phyloP scores from a whole-genome alignment of 1,284 basidiomycete genomes.

The Tremellales sp. region DNA sequence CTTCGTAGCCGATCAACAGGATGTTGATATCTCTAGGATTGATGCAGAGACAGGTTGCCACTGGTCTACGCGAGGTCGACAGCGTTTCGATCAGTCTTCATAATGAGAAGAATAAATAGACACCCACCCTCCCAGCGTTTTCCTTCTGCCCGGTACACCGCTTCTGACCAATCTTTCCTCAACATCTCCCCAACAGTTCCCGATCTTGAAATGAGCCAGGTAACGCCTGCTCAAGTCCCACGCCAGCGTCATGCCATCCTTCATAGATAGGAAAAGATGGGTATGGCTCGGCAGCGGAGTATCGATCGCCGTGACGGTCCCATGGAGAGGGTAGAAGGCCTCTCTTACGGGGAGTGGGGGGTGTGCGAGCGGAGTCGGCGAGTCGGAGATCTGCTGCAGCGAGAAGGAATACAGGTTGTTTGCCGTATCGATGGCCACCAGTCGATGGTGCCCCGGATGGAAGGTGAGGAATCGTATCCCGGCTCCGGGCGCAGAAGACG shows the following conservation, averaged over 20 bases:
- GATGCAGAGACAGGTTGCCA: slow-evolving; percentile 60
- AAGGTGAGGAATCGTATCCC: slow-evolving; percentile 46
- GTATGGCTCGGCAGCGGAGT: slow-evolving; percentile 40
- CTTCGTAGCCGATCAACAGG: slow-evolving; percentile 75
- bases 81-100: neutral
- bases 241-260: slow-evolving; percentile 52
- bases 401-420: slow-evolving; percentile 41
- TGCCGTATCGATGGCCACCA: slow-evolving; percentile 41
- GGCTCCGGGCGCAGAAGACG: slow-evolving; percentile 16
- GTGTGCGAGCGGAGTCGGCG: slow-evolving; percentile 25
- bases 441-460: slow-evolving; percentile 41
- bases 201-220: slow-evolving; percentile 61
- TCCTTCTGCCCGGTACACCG: slow-evolving; percentile 55
- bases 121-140: slow-evolving; percentile 50
- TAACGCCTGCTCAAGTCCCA: slow-evolving; percentile 66
- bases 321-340: slow-evolving; percentile 28
- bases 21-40: slow-evolving; percentile 80
- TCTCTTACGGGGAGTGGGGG: slow-evolving; percentile 37
- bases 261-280: slow-evolving; percentile 44
- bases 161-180: slow-evolving; percentile 63
- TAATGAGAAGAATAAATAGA: neutral
- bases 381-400: slow-evolving; percentile 35
- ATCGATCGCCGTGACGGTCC: slow-evolving; percentile 34
- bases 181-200: slow-evolving; percentile 71
- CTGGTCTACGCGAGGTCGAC: slow-evolving; percentile 44